Evolutionary conservation across 1,284 basidiomycete species (phyloP), one percentile per base, ranked within the genome.

Genomic region (Crucibulum cyathiforme): DNA sequence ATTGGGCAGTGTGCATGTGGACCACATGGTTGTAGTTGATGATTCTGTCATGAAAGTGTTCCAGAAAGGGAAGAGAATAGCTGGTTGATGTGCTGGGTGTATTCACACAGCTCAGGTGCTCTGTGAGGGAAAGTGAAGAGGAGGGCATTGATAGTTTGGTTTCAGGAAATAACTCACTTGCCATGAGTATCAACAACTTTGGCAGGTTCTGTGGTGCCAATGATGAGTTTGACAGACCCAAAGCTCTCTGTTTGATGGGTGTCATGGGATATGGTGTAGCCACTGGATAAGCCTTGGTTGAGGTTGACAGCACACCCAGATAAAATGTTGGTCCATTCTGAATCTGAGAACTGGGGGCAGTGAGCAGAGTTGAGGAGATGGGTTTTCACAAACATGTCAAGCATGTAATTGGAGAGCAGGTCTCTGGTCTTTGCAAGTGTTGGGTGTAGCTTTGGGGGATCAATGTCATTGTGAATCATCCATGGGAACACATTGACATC

Each of bases 41-140:
- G 4, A 24, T 24, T 4, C 24, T 24, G 24, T 24, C 24, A 24
- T 24, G 24, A 4, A 24, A 24, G 2, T 24, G 24, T 24, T 24
- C 4, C 4, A 4, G 24, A 4, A 4, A 24, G 24, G 24, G 24
- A 24, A 4, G 24, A 24, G 24, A 24, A 24, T 24, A 24, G 24
- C 4, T 63, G 39, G 0, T 36, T 43, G 62, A 79, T 67, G 41
- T 64, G 62, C 8, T 61, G 38, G 0, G 58, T 47, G 45, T 77
- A 78, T 0, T 4, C 17, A 0, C 36, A 3, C 17, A 77, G 68
- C 53, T 78, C 69, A 4, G 19, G 8, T 1, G 2, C 2, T 13
- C 69, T 60, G 34, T 74, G 66, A 0, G 71, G 71, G 60, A 73
- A 77, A 31, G 64, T 57, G 34, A 66, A 72, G 1, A 38, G 2